A percentile compares a stretch with the other conserved stretches of the same genome.
phyloP scores from a whole-genome alignment of 2,329 filamentous ascomycete species.

The Fusarium kyushuense region DNA sequence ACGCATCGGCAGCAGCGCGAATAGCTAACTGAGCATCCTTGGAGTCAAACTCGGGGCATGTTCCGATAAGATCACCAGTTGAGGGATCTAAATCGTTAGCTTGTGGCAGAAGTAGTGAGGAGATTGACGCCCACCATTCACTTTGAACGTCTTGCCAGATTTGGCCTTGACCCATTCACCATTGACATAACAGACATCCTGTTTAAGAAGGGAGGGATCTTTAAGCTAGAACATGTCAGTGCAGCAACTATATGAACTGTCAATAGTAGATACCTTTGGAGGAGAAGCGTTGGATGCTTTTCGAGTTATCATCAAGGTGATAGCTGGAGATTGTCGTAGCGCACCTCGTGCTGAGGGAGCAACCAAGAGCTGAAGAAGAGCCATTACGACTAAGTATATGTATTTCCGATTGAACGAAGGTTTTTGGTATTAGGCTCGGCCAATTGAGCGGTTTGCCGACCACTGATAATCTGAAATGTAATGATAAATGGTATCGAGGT shows the following conservation, averaged over 20 bases:
- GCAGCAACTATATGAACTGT: background rate
- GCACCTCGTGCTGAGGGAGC: slow-evolving; percentile 46
- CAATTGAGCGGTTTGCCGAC: background rate
- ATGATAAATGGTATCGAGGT: slow-evolving; percentile 4
- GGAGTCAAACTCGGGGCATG: slow-evolving; percentile 84
- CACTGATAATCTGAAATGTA: slow-evolving; percentile 12
- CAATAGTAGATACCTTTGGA: slow-evolving; percentile 53
- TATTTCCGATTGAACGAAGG: background rate
- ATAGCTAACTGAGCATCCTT: slow-evolving; percentile 86
- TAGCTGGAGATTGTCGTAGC: slow-evolving; percentile 49
- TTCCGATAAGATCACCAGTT: slow-evolving; percentile 83
- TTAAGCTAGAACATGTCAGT: slow-evolving; percentile 67
- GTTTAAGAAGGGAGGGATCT: slow-evolving; percentile 85
- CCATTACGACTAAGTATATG: slow-evolving; percentile 39
- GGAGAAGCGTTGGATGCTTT: slow-evolving; percentile 63
- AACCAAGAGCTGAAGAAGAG: slow-evolving; percentile 50
- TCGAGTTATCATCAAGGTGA: slow-evolving; percentile 49
- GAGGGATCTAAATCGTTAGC: slow-evolving; percentile 74
- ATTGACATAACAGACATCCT: slow-evolving; percentile 85
- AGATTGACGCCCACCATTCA: slow-evolving; percentile 67
- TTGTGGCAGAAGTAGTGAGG: background rate
- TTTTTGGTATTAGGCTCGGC: no score
- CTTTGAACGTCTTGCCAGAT: slow-evolving; percentile 92
- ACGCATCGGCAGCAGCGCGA: slow-evolving; percentile 81
- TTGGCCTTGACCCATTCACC: slow-evolving; percentile 90